Evolutionary conservation across 139 green algal genomes (phyloP).

Genomic region (Chlorella sorokiniana): DNA sequence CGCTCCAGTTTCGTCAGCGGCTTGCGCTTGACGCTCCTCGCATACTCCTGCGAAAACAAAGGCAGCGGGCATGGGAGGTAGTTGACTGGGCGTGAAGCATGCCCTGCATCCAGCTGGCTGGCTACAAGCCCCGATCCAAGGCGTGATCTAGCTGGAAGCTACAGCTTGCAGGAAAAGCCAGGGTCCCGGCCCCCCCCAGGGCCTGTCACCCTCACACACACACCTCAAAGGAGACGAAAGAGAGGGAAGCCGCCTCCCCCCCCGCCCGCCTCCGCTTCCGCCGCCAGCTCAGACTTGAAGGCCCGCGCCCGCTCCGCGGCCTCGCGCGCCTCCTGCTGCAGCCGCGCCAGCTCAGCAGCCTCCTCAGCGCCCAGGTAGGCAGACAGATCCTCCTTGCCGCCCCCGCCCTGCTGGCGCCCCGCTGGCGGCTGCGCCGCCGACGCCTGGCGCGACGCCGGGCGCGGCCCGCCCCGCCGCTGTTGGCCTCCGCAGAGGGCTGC

Average conservation of each 20-base stretch:
- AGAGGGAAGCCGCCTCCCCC: background rate
- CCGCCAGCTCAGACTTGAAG: background rate
- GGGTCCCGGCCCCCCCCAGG: background rate
- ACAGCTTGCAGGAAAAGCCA: too few relatives aligned
- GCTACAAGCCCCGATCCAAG: too few relatives aligned
- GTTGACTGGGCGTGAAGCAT: too few relatives aligned
- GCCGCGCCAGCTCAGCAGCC: background rate
- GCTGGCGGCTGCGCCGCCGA: background rate
- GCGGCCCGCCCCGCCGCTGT: background rate
- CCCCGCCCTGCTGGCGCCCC: background rate
- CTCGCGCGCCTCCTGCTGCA: background rate
- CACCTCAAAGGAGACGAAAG: background rate
- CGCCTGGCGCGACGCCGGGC: background rate
- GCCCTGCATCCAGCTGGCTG: background rate
- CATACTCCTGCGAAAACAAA: background rate
- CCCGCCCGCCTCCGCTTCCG: background rate
- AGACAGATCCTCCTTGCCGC: background rate
- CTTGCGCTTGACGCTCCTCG: constrained; percentile 14
- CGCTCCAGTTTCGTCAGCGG: constrained; percentile 21
- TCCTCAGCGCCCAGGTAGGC: constrained; percentile 4
- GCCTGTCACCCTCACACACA: background rate
- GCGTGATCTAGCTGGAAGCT: too few relatives aligned
- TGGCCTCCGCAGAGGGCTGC: background rate
- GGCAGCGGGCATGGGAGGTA: background rate
- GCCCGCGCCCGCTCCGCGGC: background rate